Base-by-base conservation (phyloP, 1,284 basidiomycete genomes). In the Neonothopanus nambi region DNA sequence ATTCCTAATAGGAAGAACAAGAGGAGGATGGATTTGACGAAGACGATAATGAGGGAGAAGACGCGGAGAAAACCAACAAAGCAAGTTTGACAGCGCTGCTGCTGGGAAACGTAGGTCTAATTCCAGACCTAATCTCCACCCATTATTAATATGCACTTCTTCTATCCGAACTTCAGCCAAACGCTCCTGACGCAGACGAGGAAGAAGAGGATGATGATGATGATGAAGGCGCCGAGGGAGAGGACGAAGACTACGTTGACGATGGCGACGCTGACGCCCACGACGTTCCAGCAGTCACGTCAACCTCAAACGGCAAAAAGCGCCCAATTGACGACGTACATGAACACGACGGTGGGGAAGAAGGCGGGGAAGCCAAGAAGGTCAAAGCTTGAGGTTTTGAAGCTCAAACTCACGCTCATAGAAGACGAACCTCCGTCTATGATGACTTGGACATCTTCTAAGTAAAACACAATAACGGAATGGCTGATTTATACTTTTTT, bases 141-240 rank as follows among this genome's bases (percentile, higher is more conserved):
- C 8, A 51, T 45, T 28, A 23, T 30, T 23, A 40, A 40, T 23
- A 18, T 40, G 38, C 9, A 12, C 38, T 33, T 3, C 13, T n/a
- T 18, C 9, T 9, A 8, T 48, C 30, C 21, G 38, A n/a, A n/a
- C n/a, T n/a, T n/a, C 20, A 48, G 35, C 23, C 17, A 48, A 38
- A 39, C 26, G 35, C 9, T 20, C 21, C 35, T 59, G 73, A 73
- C 56, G 66, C 64, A 33, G 73, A 74, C 58, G 66, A 64, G 26
- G 45, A 49, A 17, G 24, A 38, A 26, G 50, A 42, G 24, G 50
- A 50, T 26, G 52, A 59, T 9, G 42, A 52, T 46, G 51, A 58
- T 43, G 56, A 48, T 42, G 42, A 57, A 35, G 46, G 49, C 20
- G 56, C 49, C 23, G 61, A 63, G 12, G 38, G 47, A 9, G 45